Conservation (phyloP, 805 yeast genomes). For the Starmerella kuoi region DNA sequence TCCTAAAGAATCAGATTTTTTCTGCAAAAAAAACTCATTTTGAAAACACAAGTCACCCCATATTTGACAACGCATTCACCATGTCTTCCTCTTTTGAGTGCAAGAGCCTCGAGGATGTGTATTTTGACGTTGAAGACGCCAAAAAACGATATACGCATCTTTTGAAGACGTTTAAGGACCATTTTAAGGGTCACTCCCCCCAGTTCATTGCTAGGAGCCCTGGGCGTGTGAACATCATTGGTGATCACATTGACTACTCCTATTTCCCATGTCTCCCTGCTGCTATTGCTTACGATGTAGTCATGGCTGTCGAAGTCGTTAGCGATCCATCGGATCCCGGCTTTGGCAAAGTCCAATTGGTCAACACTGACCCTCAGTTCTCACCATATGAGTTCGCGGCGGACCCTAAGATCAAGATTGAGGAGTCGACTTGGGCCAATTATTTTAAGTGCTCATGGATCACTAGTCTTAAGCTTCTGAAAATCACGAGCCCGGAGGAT, state of each 20-base stretch:
- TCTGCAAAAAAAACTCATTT: too few species aligned
- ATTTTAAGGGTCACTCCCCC: conserved; percentile 7
- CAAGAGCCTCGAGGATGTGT: conserved; percentile 3
- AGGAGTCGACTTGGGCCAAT: conserved; percentile 50
- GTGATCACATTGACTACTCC: conserved; percentile 64
- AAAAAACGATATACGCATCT: conserved; percentile 8
- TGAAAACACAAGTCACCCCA: too few species aligned
- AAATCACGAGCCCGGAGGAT: conserved; percentile 22
- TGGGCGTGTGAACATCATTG: conserved; percentile 64
- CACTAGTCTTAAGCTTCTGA: conserved; percentile 44
- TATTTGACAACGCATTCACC: too few species aligned
- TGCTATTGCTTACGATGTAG: conserved; percentile 55
- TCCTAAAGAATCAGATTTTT: too few species aligned
- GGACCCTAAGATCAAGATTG: conserved; percentile 33
- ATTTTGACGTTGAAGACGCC: conserved; percentile 11
- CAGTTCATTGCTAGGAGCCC: conserved; percentile 51
- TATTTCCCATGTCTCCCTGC: conserved; percentile 57
- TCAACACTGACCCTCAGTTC: conserved; percentile 29
- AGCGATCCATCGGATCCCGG: conserved; percentile 11
- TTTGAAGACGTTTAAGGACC: not conserved
- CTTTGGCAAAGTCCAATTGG: conserved; percentile 26
- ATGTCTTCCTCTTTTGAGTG: too few species aligned
- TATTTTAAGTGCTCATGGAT: conserved; percentile 54
- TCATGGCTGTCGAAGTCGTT: conserved; percentile 34
- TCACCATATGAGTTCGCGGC: conserved; percentile 16